These are phyloP conservation scores for Termitomyces heimii DNA, from an alignment of 768 basidiomycete species.

Conservation along the genomic window DNA sequence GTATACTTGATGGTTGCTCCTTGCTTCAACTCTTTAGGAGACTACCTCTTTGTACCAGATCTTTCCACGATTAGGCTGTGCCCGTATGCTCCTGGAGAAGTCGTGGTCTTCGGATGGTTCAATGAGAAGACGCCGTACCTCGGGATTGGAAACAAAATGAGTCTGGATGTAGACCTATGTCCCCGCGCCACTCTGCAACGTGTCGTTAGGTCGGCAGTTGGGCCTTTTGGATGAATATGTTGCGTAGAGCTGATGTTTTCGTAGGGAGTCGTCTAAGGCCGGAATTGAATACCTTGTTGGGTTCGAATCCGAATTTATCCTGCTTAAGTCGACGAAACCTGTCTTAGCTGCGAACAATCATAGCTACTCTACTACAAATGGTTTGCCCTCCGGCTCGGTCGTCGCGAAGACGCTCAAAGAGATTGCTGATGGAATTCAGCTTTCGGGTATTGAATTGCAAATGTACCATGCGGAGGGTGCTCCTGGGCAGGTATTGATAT, in stretches of 20 bases:
- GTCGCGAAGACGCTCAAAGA: slow-evolving; percentile 46
- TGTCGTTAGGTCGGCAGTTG: slow-evolving; percentile 42
- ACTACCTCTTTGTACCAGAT: slow-evolving; percentile 57
- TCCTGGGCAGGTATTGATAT: slow-evolving; percentile 50
- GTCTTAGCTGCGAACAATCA: slow-evolving; percentile 39
- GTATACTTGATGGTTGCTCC: slow-evolving; percentile 39
- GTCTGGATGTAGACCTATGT: slow-evolving; percentile 45
- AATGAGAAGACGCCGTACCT: slow-evolving; percentile 45
- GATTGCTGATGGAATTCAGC: slow-evolving; percentile 45
- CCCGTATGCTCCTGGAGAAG: slow-evolving; percentile 55
- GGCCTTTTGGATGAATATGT: background rate
- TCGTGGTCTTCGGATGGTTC: slow-evolving; percentile 62
- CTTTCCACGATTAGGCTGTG: slow-evolving; percentile 44
- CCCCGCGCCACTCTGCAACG: slow-evolving; percentile 50
- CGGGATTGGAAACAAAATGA: slow-evolving; percentile 21
- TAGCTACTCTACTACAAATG: slow-evolving; percentile 40
- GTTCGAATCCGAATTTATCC: slow-evolving; percentile 65
- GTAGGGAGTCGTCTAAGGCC: slow-evolving; percentile 23
- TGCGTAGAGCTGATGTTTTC: background rate
- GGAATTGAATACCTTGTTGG: slow-evolving; percentile 55
- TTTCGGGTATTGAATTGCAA: slow-evolving; percentile 52
- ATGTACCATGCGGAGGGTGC: slow-evolving; percentile 69
- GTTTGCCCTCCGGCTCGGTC: slow-evolving; percentile 37
- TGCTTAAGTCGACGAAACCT: slow-evolving; percentile 47
- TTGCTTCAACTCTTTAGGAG: slow-evolving; percentile 48